phyloP scores from a whole-genome alignment of 2,329 filamentous ascomycete species.

The Colletotrichum plurivorum region DNA sequence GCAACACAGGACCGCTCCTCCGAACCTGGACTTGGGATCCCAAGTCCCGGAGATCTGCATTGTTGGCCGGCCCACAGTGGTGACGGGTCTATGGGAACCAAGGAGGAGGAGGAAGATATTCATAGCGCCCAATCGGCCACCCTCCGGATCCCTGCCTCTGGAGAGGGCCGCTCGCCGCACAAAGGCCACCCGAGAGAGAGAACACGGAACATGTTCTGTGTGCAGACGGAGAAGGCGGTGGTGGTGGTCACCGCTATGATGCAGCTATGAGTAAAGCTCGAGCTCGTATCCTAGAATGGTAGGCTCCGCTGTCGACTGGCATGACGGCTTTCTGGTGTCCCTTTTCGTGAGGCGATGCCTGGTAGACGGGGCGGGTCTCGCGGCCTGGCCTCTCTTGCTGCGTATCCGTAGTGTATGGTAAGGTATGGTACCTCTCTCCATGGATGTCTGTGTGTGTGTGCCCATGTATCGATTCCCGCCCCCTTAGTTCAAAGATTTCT shows the following conservation, averaged over 20 bases:
- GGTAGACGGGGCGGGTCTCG: slow-evolving; percentile 32
- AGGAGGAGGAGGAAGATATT: slow-evolving; percentile 24
- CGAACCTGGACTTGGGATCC: slow-evolving; percentile 20
- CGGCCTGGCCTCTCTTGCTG: slow-evolving; percentile 11
- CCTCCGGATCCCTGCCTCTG: slow-evolving; percentile 35
- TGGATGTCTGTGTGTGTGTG: neutral
- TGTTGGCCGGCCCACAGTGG: slow-evolving; percentile 31
- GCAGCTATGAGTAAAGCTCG: slow-evolving; percentile 33
- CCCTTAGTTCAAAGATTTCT: slow-evolving; percentile 38
- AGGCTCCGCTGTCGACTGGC: slow-evolving; percentile 37
- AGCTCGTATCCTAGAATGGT: slow-evolving; percentile 41
- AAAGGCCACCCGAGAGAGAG: slow-evolving; percentile 14
- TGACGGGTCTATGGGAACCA: slow-evolving; percentile 15
- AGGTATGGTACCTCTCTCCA: too few species aligned
- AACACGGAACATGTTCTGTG: neutral
- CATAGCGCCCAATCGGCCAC: slow-evolving; percentile 40
- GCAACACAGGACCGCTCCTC: slow-evolving; percentile 25
- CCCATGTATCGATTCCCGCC: slow-evolving; percentile 30
- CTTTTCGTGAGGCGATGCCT: slow-evolving; percentile 38
- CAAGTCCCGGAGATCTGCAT: slow-evolving; percentile 34
- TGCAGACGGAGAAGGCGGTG: neutral
- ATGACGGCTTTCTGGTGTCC: slow-evolving; percentile 34
- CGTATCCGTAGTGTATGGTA: too few species aligned
- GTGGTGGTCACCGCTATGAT: slow-evolving; percentile 36
- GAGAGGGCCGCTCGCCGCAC: slow-evolving; percentile 11